Conservation (phyloP, 2,329 filamentous ascomycete species). For the Hymenoscyphus fructigenus region DNA sequence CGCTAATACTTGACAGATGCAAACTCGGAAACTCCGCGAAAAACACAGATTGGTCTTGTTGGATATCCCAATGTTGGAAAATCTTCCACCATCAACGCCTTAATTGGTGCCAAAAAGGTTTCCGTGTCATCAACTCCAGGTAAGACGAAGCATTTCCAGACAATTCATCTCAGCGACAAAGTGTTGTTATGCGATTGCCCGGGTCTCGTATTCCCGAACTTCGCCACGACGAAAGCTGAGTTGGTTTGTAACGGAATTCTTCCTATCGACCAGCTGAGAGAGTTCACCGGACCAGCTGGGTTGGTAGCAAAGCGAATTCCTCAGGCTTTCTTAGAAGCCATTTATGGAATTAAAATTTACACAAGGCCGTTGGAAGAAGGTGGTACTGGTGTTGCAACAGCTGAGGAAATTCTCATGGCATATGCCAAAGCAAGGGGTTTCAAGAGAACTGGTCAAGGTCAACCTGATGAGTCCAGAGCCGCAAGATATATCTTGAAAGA, state of each 20-base stretch:
- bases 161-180: constrained; percentile 85
- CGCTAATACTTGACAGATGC: constrained; percentile 35
- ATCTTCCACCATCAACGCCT: constrained; percentile 97
- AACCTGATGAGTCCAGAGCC: constrained; percentile 90
- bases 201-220: constrained; percentile 97
- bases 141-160: constrained; percentile 99
- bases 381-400: constrained; percentile 82
- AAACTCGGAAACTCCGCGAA: constrained; percentile 52
- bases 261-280: constrained; percentile 93
- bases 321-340: constrained; percentile 81
- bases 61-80: constrained; percentile 99
- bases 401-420: constrained; percentile 78
- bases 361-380: constrained; percentile 85
- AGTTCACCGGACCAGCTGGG: constrained; percentile 82
- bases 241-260: constrained; percentile 93
- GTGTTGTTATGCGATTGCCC: constrained; percentile 97
- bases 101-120: constrained; percentile 98
- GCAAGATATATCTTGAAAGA: constrained; percentile 91
- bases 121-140: constrained; percentile 96
- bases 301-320: constrained; percentile 85
- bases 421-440: constrained; percentile 91
- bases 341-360: constrained; percentile 89
- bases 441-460: constrained; percentile 81
- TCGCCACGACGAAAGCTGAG: constrained; percentile 93
- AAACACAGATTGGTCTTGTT: constrained; percentile 88